Conservation (phyloP, 176 grass and related monocot genomes). For the Avena insularis region DNA sequence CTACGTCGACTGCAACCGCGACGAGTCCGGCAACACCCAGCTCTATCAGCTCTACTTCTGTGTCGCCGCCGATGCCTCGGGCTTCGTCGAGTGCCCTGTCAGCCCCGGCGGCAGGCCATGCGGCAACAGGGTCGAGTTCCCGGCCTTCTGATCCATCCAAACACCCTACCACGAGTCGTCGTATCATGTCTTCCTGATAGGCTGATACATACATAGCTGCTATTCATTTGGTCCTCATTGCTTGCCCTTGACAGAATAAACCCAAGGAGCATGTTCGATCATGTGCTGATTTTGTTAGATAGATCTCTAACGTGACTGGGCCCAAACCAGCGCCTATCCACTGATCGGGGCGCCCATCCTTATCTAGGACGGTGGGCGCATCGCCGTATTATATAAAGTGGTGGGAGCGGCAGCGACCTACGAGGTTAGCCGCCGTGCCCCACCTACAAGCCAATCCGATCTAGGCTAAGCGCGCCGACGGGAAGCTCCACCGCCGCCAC, state of each 20-base stretch:
- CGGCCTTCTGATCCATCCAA: conserved; percentile 49
- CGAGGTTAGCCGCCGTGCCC: too few relatives aligned
- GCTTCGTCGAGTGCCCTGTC: conserved; percentile 75
- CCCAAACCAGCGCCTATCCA: too few relatives aligned
- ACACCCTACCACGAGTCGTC: too few relatives aligned
- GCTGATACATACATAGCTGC: not conserved
- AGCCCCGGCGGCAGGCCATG: conserved; percentile 51
- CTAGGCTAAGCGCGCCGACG: too few relatives aligned
- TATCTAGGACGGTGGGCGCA: too few relatives aligned
- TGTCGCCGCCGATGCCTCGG: conserved; percentile 48
- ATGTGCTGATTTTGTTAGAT: not conserved
- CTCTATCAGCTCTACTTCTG: conserved; percentile 95
- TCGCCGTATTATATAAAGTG: too few relatives aligned
- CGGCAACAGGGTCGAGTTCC: conserved; percentile 66
- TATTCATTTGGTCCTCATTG: not conserved
- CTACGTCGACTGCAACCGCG: conserved; percentile 79
- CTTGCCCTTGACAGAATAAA: conserved; percentile 11
- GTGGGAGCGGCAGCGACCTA: too few relatives aligned
- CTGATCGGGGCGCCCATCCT: too few relatives aligned
- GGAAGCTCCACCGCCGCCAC: too few relatives aligned
- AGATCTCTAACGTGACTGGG: too few relatives aligned
- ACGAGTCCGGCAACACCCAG: conserved; percentile 79
- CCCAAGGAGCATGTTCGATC: not conserved
- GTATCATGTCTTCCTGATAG: too few relatives aligned
- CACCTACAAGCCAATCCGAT: too few relatives aligned